These are phyloP conservation scores for Thalassiosira mediterranea DNA, from an alignment of 352 stramenopile species.

Conservation along the genomic window DNA sequence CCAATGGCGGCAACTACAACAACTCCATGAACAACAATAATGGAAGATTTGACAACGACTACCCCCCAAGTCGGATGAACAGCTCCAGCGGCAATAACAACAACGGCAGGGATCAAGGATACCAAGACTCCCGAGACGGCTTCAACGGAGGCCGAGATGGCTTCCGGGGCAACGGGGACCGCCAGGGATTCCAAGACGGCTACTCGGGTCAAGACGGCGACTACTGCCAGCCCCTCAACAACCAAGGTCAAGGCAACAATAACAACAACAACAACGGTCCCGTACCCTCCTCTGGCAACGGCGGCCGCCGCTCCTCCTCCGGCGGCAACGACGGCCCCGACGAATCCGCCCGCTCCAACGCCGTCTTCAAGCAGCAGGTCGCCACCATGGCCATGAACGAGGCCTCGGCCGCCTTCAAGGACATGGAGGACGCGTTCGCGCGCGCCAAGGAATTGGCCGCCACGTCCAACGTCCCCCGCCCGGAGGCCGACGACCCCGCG, in stretches of 20 bases:
- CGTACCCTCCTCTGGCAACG: neutral
- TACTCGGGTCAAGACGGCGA: neutral
- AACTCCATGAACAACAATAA: too few species aligned
- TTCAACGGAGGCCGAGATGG: too few species aligned
- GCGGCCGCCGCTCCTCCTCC: neutral
- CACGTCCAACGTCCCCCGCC: neutral
- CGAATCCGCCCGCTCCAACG: conserved; percentile 24
- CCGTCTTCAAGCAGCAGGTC: conserved; percentile 52
- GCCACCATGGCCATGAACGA: conserved; percentile 53
- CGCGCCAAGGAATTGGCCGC: conserved; percentile 27
- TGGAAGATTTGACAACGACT: too few species aligned
- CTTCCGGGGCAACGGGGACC: neutral
- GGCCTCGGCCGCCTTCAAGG: conserved; percentile 41
- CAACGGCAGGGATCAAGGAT: too few species aligned
- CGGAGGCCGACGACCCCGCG: conserved; percentile 11
- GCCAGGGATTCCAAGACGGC: conserved; percentile 1
- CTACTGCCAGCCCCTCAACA: conserved; percentile 6
- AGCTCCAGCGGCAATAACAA: too few species aligned
- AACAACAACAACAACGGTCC: conserved; percentile 1
- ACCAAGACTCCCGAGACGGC: too few species aligned
- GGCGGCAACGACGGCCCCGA: neutral
- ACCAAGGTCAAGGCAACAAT: conserved; percentile 1
- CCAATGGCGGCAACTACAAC: neutral
- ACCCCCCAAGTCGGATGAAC: too few species aligned
- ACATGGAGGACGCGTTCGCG: conserved; percentile 44